Percentiles rank a stretch among this genome's conserved stretches.
phyloP scores from a whole-genome alignment of 2,329 filamentous ascomycete genomes.

The Dothidotthia symphoricarpi region DNA sequence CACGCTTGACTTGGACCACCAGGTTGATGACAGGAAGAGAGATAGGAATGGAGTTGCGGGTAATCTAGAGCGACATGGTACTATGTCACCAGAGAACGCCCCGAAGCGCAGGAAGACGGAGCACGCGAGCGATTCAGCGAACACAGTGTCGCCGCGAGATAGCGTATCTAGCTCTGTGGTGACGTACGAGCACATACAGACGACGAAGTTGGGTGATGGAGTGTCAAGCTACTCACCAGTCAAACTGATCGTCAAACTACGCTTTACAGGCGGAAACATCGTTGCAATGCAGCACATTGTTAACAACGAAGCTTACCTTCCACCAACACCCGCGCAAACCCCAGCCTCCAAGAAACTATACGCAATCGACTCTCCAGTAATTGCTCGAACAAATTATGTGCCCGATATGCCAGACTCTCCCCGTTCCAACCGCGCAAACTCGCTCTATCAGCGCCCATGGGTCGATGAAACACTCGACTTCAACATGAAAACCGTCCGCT shows the following conservation, averaged over 20 bases:
- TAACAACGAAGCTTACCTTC: no score
- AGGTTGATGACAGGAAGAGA: not conserved
- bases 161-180: slow-evolving; percentile 5
- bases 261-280: slow-evolving; percentile 10
- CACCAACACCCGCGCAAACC: not conserved
- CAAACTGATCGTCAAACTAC: slow-evolving; percentile 10
- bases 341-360: not conserved
- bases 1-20: slow-evolving; percentile 12
- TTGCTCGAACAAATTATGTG: not conserved
- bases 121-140: not conserved
- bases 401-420: slow-evolving; percentile 1
- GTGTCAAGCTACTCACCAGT: slow-evolving; percentile 2
- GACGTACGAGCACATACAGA: slow-evolving; percentile 1
- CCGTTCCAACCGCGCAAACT: not conserved
- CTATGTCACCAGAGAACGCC: not conserved
- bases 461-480: slow-evolving; percentile 20
- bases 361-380: slow-evolving; percentile 1
- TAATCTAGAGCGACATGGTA: not conserved
- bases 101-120: not conserved
- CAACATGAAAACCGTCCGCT: slow-evolving; percentile 9
- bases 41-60: not conserved
- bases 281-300: slow-evolving; percentile 2
- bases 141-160: not conserved
- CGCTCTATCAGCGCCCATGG: slow-evolving; percentile 16
- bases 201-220: not conserved